These are phyloP conservation scores for Geranium incanum DNA, from an alignment of 441 rosid species.

Conservation along the genomic window DNA sequence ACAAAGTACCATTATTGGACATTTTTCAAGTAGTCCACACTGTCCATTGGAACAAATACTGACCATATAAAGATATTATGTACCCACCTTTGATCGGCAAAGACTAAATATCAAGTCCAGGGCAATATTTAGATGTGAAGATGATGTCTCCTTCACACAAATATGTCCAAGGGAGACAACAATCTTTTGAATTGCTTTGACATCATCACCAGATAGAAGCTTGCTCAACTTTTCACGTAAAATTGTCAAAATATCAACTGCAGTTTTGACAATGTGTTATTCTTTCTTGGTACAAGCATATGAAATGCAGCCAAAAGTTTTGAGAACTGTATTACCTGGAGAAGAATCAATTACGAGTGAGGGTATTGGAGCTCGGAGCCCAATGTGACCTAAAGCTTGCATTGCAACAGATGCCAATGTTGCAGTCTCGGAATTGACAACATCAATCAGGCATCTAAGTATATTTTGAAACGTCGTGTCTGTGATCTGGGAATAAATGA, in stretches of 20 bases:
- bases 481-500: constrained; percentile 41
- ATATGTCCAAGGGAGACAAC: constrained; percentile 82
- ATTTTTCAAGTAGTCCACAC: constrained; percentile 6
- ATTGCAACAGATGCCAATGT: constrained; percentile 80
- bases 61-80: constrained; percentile 8
- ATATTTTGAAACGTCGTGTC: constrained; percentile 52
- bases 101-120: constrained; percentile 80
- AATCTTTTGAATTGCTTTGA: constrained; percentile 71
- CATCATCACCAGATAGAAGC: constrained; percentile 77
- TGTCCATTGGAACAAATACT: neutral
- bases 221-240: constrained; percentile 71
- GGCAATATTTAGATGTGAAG: constrained; percentile 53
- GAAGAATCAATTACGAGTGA: constrained; percentile 42
- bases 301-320: constrained; percentile 8
- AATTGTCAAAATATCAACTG: constrained; percentile 53
- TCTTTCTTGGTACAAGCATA: constrained; percentile 18
- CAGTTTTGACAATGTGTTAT: constrained; percentile 27
- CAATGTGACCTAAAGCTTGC: constrained; percentile 97
- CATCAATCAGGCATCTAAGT: constrained; percentile 59
- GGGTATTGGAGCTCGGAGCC: constrained; percentile 62
- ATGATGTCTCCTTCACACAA: constrained; percentile 65
- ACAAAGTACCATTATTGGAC: constrained; percentile 1
- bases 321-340: constrained; percentile 50
- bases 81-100: constrained; percentile 80
- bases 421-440: constrained; percentile 63